Percentiles rank a stretch among this genome's conserved stretches.
Conservation (phyloP, 352 stramenopile species). For the Phytophthora vignae region DNA sequence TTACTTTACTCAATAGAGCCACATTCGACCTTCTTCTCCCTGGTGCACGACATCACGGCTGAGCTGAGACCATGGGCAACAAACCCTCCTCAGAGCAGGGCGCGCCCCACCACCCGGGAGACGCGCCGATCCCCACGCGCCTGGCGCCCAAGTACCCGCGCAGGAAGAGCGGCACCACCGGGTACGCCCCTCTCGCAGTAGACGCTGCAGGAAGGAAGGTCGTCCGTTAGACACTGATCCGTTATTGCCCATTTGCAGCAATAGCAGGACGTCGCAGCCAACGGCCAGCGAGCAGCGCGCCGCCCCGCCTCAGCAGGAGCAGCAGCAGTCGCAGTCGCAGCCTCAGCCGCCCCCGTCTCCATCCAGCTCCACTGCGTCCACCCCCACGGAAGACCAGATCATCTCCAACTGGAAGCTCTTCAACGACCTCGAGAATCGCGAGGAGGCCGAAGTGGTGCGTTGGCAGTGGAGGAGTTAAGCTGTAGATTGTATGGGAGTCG, state of each 20-base stretch:
- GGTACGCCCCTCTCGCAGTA: slow-evolving; percentile 11
- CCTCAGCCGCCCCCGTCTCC: slow-evolving; percentile 33
- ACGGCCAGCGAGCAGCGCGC: slow-evolving; percentile 31
- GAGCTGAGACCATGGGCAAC: slow-evolving; percentile 37
- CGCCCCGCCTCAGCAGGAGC: slow-evolving; percentile 12
- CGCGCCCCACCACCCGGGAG: background rate
- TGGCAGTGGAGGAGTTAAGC: background rate
- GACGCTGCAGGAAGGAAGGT: no score
- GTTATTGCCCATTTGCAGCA: slow-evolving; percentile 12
- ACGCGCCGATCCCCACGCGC: slow-evolving; percentile 25
- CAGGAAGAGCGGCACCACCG: slow-evolving; percentile 12
- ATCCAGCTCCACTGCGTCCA: slow-evolving; percentile 42
- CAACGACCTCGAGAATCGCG: slow-evolving; percentile 87
- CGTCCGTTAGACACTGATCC: background rate
- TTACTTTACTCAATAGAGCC: slow-evolving; percentile 12
- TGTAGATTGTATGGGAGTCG: background rate
- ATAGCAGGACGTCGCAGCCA: slow-evolving; percentile 13
- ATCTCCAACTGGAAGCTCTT: slow-evolving; percentile 91
- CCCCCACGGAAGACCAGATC: slow-evolving; percentile 59
- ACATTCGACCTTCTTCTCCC: slow-evolving; percentile 28
- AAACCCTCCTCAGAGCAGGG: slow-evolving; percentile 37
- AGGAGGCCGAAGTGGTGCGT: slow-evolving; percentile 83
- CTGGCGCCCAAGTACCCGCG: slow-evolving; percentile 34
- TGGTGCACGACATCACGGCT: background rate
- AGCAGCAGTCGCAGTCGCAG: slow-evolving; percentile 17